Evolutionary conservation across 306 rosid genomes (phyloP), one percentile per base, ranked within the genome.

Genomic region (Malus sylvestris): DNA sequence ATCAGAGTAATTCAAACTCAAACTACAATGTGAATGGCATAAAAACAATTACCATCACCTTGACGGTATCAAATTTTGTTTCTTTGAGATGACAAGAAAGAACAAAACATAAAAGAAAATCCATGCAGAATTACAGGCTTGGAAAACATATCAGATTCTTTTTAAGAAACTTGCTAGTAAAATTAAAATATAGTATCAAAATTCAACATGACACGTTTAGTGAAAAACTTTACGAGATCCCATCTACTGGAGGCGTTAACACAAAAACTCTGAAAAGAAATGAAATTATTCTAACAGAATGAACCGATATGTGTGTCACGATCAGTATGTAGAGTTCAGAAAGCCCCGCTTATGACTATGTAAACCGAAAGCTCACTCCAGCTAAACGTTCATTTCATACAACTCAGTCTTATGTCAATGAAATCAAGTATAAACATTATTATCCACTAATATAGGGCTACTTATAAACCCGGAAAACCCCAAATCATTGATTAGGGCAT

Each of bases 81-180:
- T 76, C 78, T 76, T 69, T 40, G 66, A 57, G 29, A 79, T 38
- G 61, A 59, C 71, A 79, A 76, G 51, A 35, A 46, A 8, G 9
- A 22, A 57, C 3, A 13, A 40, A 5, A 57, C 8, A 52, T 29
- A 23, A 12, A 5, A 44, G 35, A 60, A n/a, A 32, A 46, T 10
- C n/a, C 13, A 40, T 8, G 22, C 32, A 66, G 13, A 19, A 30
- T 30, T 58, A 33, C 10, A 4, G 14, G 25, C 58, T 11, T 23
- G 4, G 2, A 18, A 71, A 38, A 65, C 10, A 13, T 8, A 72
- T 16, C 40, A 15, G 53, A 72, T 52, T 2, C 55, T 51, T 67
- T 25, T 19, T 27, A 22, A 64, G 51, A 18, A 70, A 49, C 18
- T 25, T 44, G 5, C 58, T 6, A 25, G 33, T 44, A 66, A 2